Evolutionary conservation across 495 filamentous ascomycete genomes (phyloP).

Genomic region (Hypomontagnella submonticulosa): DNA sequence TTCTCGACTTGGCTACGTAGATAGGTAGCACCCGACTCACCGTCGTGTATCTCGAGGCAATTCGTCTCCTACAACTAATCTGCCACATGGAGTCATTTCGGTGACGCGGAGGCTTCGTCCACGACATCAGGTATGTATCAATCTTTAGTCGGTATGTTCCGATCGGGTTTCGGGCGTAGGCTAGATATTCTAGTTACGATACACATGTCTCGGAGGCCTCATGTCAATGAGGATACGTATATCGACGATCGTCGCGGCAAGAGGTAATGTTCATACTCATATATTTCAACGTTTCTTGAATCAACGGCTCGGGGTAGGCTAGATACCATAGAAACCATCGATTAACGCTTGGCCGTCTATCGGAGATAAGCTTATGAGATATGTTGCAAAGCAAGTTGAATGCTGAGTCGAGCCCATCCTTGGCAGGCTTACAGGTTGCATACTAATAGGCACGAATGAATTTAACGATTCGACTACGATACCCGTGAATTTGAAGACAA

Average conservation of each 20-base stretch:
- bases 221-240: background rate
- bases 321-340: background rate
- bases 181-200: conserved; percentile 27
- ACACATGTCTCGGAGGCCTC: conserved; percentile 33
- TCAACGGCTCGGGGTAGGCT: background rate
- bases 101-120: conserved; percentile 26
- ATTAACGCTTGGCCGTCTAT: background rate
- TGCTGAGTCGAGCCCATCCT: background rate
- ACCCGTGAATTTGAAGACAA: too few relatives aligned
- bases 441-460: too few relatives aligned
- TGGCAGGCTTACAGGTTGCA: background rate
- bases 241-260: conserved; percentile 25
- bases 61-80: conserved; percentile 26
- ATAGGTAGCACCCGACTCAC: conserved; percentile 22
- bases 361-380: background rate
- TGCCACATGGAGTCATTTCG: conserved; percentile 15
- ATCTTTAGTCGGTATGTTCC: conserved; percentile 28
- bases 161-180: conserved; percentile 32
- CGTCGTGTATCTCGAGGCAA: conserved; percentile 31
- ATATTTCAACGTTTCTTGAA: background rate
- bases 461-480: too few relatives aligned
- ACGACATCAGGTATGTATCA: conserved; percentile 10
- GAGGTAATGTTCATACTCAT: conserved; percentile 16
- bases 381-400: background rate
- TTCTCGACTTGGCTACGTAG: conserved; percentile 17